Conservation (phyloP, 208 protist genomes). For the Porcisia deanei region DNA sequence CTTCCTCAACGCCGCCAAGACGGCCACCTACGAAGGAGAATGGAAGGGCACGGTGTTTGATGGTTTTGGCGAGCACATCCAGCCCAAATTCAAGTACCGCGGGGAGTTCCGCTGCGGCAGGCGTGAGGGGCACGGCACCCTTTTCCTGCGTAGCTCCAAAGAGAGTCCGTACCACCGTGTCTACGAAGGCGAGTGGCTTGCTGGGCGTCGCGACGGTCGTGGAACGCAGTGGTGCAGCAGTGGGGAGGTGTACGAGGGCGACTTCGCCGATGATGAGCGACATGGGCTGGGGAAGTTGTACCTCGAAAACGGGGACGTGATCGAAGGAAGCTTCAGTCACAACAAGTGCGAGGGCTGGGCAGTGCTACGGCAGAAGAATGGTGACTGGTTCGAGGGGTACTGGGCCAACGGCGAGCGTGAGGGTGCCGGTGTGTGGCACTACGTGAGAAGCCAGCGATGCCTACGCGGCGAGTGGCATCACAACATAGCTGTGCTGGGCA, state of each 20-base stretch:
- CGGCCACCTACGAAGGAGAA: conserved; percentile 88
- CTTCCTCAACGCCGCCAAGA: conserved; percentile 81
- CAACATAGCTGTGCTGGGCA: conserved; percentile 74
- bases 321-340: conserved; percentile 80
- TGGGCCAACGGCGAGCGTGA: conserved; percentile 82
- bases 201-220: conserved; percentile 76
- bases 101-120: conserved; percentile 80
- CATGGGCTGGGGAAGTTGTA: conserved; percentile 81
- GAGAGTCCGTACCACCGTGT: conserved; percentile 69
- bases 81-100: conserved; percentile 74
- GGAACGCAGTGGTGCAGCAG: conserved; percentile 82
- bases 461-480: conserved; percentile 87
- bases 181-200: conserved; percentile 88
- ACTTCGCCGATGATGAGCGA: conserved; percentile 68
- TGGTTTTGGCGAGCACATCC: conserved; percentile 84
- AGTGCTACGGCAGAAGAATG: conserved; percentile 54
- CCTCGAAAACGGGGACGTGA: conserved; percentile 75
- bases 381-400: conserved; percentile 90
- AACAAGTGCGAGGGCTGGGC: conserved; percentile 76
- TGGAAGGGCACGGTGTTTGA: conserved; percentile 84
- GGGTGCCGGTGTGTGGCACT: conserved; percentile 88
- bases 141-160: conserved; percentile 69
- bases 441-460: conserved; percentile 66
- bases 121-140: conserved; percentile 81
- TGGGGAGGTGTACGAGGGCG: conserved; percentile 90